Evolutionary conservation across 805 yeast species (phyloP), one percentile per base, ranked within the genome.

Genomic region (Starmerella ratchasimensis): DNA sequence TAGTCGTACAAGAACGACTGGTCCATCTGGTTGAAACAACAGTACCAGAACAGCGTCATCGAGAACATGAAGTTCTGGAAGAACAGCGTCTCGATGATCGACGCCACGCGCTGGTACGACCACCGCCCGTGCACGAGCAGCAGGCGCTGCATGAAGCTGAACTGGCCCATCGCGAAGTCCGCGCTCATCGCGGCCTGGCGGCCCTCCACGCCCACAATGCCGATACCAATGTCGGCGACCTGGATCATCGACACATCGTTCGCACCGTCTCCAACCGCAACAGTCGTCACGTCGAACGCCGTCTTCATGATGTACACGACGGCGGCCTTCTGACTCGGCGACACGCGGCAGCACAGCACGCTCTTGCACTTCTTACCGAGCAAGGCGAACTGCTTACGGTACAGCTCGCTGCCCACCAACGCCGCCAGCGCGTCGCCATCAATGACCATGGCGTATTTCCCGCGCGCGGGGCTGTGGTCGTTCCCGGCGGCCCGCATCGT

Each of bases 241-340:
- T 79, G 88, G 45, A 80, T 80, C 93, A 80, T 80, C 7, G 90
- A 80, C 34, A 80, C 90, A 56, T 80, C 93, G 52, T 80, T 80
- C 19, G 90, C 81, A 45, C 93, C 93, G 54, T 80, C 93, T 23
- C 93, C 93, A 54, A 80, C 73, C 0, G 88, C 82, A 40, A 80
- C 63, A 0, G 90, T 78, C 74, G 78, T 77, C 24, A 80, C 90
- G 34, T 68, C 67, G 47, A 80, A 65, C 7, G 67, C 66, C 22
- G 65, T 61, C 53, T 76, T 76, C 20, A 80, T 84, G 61, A 75
- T 57, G 43, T 62, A 65, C 17, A 79, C 88, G 19, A 80, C 79
- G 13, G 69, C 69, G 3, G 90, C 93, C 59, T 80, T 80, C 55
- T 80, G 90, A 15, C 84, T 70, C 6, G 93, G 90, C 3, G 86